These are phyloP conservation scores for Wickerhamomyces xylosicus DNA, from an alignment of 805 yeast genomes.

Conservation along the genomic window DNA sequence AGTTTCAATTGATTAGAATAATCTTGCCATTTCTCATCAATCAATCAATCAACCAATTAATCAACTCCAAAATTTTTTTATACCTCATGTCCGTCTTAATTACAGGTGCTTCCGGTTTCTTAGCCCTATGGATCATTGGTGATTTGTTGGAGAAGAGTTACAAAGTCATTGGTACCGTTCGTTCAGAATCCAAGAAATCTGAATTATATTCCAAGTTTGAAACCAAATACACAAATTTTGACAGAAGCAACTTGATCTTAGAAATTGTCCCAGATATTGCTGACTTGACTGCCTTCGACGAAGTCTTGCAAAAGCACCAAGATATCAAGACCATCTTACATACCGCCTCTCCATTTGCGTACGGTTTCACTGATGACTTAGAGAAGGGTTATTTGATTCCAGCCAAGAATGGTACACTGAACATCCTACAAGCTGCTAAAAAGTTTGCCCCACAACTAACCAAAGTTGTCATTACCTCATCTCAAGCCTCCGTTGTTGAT, in stretches of 20 bases:
- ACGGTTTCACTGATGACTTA: conserved; percentile 24
- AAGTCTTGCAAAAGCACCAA: conserved; percentile 28
- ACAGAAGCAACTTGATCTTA: too few species aligned
- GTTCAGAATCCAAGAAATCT: conserved; percentile 2
- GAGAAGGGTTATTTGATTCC: conserved; percentile 45
- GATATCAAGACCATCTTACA: conserved; percentile 44
- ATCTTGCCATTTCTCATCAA: too few species aligned
- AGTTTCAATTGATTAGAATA: too few species aligned
- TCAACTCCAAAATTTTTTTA: too few species aligned
- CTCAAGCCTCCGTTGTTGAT: conserved; percentile 37
- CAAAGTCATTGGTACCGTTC: conserved; percentile 26
- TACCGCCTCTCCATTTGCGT: conserved; percentile 43
- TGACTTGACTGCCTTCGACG: conserved; percentile 31
- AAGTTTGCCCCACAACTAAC: conserved; percentile 27
- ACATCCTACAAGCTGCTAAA: conserved; percentile 27
- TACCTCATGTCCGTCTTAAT: too few species aligned
- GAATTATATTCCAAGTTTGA: too few species aligned
- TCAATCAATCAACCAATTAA: too few species aligned
- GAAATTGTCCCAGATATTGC: conserved; percentile 38
- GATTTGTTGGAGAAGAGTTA: conserved; percentile 25
- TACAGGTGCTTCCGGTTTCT: neutral
- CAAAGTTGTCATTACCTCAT: conserved; percentile 45
- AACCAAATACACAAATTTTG: neutral
- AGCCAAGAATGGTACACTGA: conserved; percentile 44
- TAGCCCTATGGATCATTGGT: conserved; percentile 24